Conservation (phyloP, 2,329 filamentous ascomycete species). For the Neofusicoccum cordaticola region DNA sequence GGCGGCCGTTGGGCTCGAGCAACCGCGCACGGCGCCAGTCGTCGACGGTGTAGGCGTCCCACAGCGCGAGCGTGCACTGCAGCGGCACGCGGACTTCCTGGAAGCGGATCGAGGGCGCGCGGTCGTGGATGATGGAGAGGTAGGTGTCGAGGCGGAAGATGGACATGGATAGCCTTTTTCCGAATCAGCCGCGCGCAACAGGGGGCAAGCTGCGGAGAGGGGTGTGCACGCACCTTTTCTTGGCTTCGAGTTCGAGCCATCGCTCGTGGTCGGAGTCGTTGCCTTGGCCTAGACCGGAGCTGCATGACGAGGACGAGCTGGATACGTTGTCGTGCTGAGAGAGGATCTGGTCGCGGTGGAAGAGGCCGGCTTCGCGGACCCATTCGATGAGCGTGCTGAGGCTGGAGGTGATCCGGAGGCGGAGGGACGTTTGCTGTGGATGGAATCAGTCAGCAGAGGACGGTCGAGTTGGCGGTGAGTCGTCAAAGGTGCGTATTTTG, state of each 20-base stretch:
- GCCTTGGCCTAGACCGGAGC: background rate
- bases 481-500: too few relatives aligned
- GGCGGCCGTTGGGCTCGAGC: background rate
- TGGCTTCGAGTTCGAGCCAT: background rate
- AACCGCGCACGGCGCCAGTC: background rate
- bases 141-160: background rate
- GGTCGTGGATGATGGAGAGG: background rate
- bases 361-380: slow-evolving; percentile 6
- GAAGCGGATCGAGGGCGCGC: background rate
- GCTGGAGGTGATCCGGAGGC: background rate
- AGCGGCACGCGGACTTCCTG: background rate
- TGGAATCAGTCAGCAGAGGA: background rate
- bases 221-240: background rate
- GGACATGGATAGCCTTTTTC: background rate
- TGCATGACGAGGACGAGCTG: background rate
- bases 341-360: background rate
- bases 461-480: too few relatives aligned
- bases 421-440: background rate
- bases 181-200: background rate
- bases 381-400: background rate
- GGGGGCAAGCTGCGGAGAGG: background rate
- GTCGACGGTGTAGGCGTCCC: background rate
- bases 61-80: background rate
- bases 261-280: background rate
- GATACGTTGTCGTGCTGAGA: background rate